A percentile compares a stretch with the other conserved stretches of the same genome.
Conservation (phyloP, 106 monocot species). For the Dendrobium officinale region DNA sequence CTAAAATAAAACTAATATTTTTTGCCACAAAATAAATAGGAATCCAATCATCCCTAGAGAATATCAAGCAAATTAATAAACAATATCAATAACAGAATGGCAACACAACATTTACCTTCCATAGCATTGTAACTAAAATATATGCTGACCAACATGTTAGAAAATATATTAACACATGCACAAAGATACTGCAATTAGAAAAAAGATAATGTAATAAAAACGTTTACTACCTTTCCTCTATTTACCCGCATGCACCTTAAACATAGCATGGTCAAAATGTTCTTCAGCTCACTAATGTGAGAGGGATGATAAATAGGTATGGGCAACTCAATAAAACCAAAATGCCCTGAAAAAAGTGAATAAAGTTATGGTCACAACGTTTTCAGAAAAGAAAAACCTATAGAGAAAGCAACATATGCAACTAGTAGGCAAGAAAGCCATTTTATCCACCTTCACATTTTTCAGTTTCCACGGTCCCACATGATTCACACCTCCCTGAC, state of each 20-base stretch:
- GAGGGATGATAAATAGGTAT: slow-evolving; percentile 81
- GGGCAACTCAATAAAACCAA: slow-evolving; percentile 75
- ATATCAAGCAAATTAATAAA: background rate
- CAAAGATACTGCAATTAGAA: background rate
- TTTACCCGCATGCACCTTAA: slow-evolving; percentile 80
- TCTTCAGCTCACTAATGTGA: slow-evolving; percentile 58
- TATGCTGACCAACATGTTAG: background rate
- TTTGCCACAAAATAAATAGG: background rate
- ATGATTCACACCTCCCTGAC: slow-evolving; percentile 82
- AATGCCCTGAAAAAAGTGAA: slow-evolving; percentile 58
- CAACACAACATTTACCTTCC: background rate
- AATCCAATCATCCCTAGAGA: background rate
- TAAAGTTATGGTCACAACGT: background rate
- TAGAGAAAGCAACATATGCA: slow-evolving; percentile 2
- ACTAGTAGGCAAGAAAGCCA: background rate
- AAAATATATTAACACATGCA: background rate
- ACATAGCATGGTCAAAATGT: slow-evolving; percentile 61
- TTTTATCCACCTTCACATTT: slow-evolving; percentile 72
- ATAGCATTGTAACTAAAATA: background rate
- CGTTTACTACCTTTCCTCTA: slow-evolving; percentile 47
- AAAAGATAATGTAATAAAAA: background rate
- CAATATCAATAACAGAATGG: background rate
- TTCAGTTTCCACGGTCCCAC: slow-evolving; percentile 71
- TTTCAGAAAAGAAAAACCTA: background rate
- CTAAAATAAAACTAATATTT: background rate